A percentile compares a stretch with the other conserved stretches of the same genome.
phyloP scores from a whole-genome alignment of 352 stramenopile species.

The Blastocystis sp. region DNA sequence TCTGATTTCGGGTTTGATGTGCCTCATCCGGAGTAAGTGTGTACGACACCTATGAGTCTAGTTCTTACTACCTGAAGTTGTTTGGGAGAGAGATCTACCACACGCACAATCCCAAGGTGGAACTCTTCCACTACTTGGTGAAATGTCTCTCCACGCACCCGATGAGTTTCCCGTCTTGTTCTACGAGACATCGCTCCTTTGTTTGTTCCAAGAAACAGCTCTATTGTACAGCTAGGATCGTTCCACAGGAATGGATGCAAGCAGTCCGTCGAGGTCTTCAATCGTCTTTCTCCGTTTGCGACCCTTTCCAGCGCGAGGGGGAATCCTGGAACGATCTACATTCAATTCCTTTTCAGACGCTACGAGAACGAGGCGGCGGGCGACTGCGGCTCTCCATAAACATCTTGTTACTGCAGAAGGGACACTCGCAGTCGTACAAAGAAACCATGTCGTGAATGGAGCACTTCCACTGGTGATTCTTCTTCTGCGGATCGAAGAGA shows the following conservation, averaged over 20 bases:
- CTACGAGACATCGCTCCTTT: background rate
- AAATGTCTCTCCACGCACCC: background rate
- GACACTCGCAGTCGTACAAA: constrained; percentile 20
- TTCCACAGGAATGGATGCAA: background rate
- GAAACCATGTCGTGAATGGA: constrained; percentile 27
- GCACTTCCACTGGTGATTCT: constrained; percentile 21
- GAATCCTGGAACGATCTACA: too few relatives aligned
- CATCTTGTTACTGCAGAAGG: background rate
- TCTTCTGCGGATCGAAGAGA: constrained; percentile 1
- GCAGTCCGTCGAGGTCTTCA: background rate
- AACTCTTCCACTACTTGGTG: background rate
- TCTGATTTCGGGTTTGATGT: constrained; percentile 48
- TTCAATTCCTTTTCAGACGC: too few relatives aligned
- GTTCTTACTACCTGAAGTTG: background rate
- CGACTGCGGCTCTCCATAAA: too few relatives aligned
- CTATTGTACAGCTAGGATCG: too few relatives aligned
- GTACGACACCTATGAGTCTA: background rate
- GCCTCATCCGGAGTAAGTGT: constrained; percentile 1
- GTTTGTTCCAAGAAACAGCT: constrained; percentile 17
- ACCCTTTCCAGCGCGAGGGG: too few relatives aligned
- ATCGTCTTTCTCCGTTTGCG: background rate
- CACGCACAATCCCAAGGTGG: background rate
- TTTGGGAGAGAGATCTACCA: background rate
- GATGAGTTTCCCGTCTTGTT: background rate
- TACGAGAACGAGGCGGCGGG: too few relatives aligned